Evolutionary conservation across 768 basidiomycete genomes (phyloP).

Genomic region (Mycena epipterygia): DNA sequence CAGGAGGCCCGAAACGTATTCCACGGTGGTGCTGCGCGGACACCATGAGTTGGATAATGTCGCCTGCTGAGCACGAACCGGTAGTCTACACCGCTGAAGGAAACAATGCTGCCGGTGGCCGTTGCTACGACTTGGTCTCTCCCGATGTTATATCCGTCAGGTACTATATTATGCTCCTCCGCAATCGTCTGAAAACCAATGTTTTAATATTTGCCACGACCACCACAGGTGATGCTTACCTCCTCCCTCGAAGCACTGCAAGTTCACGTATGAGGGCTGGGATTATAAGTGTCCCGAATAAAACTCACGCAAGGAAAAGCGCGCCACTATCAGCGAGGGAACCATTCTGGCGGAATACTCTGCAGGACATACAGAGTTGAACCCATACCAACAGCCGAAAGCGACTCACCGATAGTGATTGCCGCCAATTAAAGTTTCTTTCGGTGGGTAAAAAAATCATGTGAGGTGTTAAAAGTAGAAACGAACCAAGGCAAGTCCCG

Average conservation of each 20-base stretch:
- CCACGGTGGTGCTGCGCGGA: constrained; percentile 37
- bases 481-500: constrained; percentile 55
- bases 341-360: constrained; percentile 62
- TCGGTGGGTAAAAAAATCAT: neutral
- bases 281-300: neutral
- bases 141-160: constrained; percentile 62
- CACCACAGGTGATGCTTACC: neutral
- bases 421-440: constrained; percentile 58
- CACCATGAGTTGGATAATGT: constrained; percentile 34
- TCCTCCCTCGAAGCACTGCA: constrained; percentile 30
- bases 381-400: neutral
- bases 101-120: no score
- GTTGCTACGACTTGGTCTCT: no score
- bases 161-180: constrained; percentile 51
- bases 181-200: constrained; percentile 15
- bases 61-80: no score
- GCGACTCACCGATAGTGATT: constrained; percentile 60
- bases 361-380: constrained; percentile 28
- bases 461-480: neutral
- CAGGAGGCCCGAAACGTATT: constrained; percentile 58
- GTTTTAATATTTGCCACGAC: neutral
- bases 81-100: no score
- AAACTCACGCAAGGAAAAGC: constrained; percentile 62
- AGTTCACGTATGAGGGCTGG: neutral
- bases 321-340: constrained; percentile 42